Percentiles rank a stretch among this genome's conserved stretches.
phyloP scores from a whole-genome alignment of 768 basidiomycete genomes.

The Mycena amicta region DNA sequence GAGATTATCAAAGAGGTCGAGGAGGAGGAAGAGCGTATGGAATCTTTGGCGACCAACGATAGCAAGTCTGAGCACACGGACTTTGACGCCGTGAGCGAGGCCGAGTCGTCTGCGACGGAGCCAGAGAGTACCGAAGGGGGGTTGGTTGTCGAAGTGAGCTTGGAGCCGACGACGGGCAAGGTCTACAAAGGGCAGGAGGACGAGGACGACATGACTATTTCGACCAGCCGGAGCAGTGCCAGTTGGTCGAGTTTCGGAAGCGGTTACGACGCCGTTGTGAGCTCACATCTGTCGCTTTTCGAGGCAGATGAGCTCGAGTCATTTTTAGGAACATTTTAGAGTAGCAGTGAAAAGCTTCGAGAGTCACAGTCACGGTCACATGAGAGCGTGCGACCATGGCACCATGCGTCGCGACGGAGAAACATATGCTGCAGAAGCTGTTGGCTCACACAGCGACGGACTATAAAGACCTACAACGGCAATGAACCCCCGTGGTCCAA shows the following conservation, averaged over 20 bases:
- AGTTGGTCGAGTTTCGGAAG: constrained; percentile 15
- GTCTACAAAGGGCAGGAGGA: neutral
- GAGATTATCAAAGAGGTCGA: constrained; percentile 18
- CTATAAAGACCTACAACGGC: no score
- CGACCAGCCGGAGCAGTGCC: neutral
- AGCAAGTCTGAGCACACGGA: constrained; percentile 12
- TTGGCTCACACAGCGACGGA: no score
- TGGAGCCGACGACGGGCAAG: neutral
- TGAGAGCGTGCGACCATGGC: no score
- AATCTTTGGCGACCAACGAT: neutral
- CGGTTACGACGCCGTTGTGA: constrained; percentile 8
- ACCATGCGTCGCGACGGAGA: no score
- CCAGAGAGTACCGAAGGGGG: constrained; percentile 8
- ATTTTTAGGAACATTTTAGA: neutral
- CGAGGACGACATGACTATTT: neutral
- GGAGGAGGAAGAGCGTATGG: constrained; percentile 12
- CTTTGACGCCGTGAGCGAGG: constrained; percentile 6
- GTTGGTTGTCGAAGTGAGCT: constrained; percentile 5
- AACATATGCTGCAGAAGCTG: no score
- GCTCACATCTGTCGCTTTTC: constrained; percentile 4
- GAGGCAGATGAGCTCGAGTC: neutral
- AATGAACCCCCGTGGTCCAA: neutral
- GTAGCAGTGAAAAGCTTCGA: neutral
- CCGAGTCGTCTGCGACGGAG: constrained; percentile 15
- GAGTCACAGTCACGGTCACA: neutral